Conservation (phyloP, 2,329 filamentous ascomycete species). For the Gnomoniopsis sp. region DNA sequence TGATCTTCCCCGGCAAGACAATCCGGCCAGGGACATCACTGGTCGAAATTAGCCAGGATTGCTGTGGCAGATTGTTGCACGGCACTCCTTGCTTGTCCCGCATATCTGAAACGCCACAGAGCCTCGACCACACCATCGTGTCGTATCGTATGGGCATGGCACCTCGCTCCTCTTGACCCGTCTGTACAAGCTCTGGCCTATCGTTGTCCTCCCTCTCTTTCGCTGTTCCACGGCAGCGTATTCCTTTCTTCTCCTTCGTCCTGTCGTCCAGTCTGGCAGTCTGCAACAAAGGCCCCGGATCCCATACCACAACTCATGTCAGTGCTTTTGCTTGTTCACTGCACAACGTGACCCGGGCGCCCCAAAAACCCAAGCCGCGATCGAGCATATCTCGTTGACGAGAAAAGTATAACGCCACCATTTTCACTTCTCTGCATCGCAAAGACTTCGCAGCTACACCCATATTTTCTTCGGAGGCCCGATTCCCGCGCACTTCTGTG, state of each 20-base stretch:
- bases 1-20: neutral
- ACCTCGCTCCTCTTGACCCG: neutral
- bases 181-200: neutral
- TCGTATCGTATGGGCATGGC: conserved; percentile 20
- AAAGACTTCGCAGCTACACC: no score
- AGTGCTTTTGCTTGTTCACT: conserved; percentile 9
- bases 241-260: no score
- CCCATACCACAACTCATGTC: neutral
- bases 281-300: no score
- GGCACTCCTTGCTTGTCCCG: conserved; percentile 26
- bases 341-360: neutral
- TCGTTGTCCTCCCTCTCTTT: neutral
- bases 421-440: neutral
- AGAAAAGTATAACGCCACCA: neutral
- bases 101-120: conserved; percentile 39
- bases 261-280: no score
- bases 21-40: neutral
- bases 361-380: neutral
- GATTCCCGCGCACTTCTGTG: conserved; percentile 11
- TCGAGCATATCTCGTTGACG: conserved; percentile 10
- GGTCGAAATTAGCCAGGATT: conserved; percentile 3
- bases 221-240: no score
- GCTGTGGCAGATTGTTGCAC: conserved; percentile 8
- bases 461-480: neutral
- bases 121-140: conserved; percentile 22